Evolutionary conservation across 768 basidiomycete species (phyloP).

Genomic region (Tubosaeta brunneosetosa): DNA sequence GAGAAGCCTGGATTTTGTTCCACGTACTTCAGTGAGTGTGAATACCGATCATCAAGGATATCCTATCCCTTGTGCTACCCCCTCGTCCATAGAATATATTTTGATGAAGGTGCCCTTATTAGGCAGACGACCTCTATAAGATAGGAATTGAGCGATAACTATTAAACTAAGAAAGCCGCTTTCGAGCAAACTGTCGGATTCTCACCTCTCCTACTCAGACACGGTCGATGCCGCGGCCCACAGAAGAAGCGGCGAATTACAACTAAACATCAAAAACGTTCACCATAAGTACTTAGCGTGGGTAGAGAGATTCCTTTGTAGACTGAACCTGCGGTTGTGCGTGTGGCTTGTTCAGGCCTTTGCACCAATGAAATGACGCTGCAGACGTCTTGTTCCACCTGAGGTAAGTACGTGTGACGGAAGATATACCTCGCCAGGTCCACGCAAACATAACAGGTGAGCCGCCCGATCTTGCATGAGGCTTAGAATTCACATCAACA

Average conservation of each 20-base stretch:
- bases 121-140: background rate
- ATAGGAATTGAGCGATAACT: background rate
- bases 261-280: slow-evolving; percentile 1
- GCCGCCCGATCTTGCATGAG: background rate
- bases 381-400: background rate
- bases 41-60: background rate
- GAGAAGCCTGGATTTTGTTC: background rate
- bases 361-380: background rate
- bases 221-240: background rate
- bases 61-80: background rate
- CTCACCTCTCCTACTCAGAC: background rate
- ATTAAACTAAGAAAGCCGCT: background rate
- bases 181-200: background rate
- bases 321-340: slow-evolving; percentile 5
- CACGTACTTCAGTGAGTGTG: background rate
- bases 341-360: background rate
- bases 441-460: background rate
- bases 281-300: background rate
- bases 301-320: slow-evolving; percentile 10
- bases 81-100: background rate
- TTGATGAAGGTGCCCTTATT: background rate
- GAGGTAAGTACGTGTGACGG: background rate
- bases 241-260: slow-evolving; percentile 10
- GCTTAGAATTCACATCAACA: background rate
- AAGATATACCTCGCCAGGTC: background rate